Conservation (phyloP, 306 rosid genomes). For the Fragaria ananassa region DNA sequence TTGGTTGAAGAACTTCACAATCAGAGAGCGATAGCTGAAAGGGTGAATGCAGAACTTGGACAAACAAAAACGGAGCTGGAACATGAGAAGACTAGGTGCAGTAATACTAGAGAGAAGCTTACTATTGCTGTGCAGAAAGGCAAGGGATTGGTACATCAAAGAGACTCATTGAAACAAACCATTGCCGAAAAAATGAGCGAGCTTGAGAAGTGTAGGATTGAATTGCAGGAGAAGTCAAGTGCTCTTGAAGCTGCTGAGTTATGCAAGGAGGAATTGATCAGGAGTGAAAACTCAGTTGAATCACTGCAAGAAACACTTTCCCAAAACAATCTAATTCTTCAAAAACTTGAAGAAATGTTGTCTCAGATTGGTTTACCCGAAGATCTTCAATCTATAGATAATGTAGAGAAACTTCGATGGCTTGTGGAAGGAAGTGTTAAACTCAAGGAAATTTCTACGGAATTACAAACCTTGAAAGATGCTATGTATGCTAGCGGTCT, state of each 20-base stretch:
- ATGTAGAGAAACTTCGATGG: constrained; percentile 69
- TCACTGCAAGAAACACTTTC: constrained; percentile 58
- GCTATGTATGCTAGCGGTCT: constrained; percentile 46
- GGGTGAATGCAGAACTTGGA: constrained; percentile 50
- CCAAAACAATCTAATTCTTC: constrained; percentile 45
- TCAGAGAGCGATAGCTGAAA: constrained; percentile 43
- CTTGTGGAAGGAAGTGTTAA: constrained; percentile 58
- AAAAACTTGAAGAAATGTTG: constrained; percentile 57
- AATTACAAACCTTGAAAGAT: constrained; percentile 56
- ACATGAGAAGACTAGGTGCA: constrained; percentile 69
- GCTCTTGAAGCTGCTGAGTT: constrained; percentile 75
- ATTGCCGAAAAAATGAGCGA: constrained; percentile 61
- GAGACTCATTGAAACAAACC: constrained; percentile 68
- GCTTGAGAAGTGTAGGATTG: constrained; percentile 60
- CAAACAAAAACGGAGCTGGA: constrained; percentile 63
- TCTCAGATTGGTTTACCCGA: constrained; percentile 46
- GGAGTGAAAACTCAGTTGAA: constrained; percentile 50
- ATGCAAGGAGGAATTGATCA: constrained; percentile 52
- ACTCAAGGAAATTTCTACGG: constrained; percentile 50
- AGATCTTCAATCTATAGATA: constrained; percentile 46
- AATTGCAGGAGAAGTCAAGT: constrained; percentile 69
- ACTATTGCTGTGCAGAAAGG: constrained; percentile 95
- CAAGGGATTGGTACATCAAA: constrained; percentile 91
- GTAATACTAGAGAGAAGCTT: constrained; percentile 84
- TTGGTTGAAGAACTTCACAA: constrained; percentile 60